Evolutionary conservation across 2,329 filamentous ascomycete species (phyloP).

Genomic region (Mariannaea elegans): DNA sequence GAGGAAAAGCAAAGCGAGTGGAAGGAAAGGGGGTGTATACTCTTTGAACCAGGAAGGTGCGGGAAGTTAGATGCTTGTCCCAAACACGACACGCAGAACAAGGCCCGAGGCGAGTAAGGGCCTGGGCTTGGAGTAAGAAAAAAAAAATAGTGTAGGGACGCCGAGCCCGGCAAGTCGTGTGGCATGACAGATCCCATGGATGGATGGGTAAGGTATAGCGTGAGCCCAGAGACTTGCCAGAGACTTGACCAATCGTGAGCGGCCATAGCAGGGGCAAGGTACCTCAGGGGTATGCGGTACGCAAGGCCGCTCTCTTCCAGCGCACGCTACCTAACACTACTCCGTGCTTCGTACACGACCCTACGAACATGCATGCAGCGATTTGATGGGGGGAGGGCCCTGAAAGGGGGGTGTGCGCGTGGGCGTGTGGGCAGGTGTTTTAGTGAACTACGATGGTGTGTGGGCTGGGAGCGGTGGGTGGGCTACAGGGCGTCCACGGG

Average conservation of each 20-base stretch:
- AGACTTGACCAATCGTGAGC: neutral
- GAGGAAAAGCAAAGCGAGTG: constrained; percentile 25
- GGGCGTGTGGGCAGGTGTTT: constrained; percentile 18
- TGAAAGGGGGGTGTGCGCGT: constrained; percentile 16
- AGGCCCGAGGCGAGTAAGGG: constrained; percentile 31
- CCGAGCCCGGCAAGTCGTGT: constrained; percentile 34
- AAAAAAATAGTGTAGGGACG: constrained; percentile 22
- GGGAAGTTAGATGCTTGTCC: constrained; percentile 27
- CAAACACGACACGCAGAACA: constrained; percentile 25
- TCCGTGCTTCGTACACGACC: too few species aligned
- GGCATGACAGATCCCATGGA: constrained; percentile 28
- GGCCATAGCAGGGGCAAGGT: neutral
- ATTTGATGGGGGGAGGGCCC: constrained; percentile 10
- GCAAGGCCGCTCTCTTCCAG: constrained; percentile 6
- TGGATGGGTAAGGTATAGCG: constrained; percentile 35
- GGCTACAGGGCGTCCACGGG: constrained; percentile 24
- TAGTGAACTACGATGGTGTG: constrained; percentile 18
- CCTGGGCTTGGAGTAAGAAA: constrained; percentile 17
- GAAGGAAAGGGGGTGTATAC: constrained; percentile 33
- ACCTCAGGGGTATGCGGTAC: constrained; percentile 10
- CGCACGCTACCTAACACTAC: constrained; percentile 11
- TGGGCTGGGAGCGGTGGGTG: constrained; percentile 16
- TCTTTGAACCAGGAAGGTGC: constrained; percentile 20
- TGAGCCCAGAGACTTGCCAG: constrained; percentile 13
- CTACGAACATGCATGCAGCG: constrained; percentile 19